Conservation (phyloP, 148 eudicot species). For the Chenopodium berlandieri region DNA sequence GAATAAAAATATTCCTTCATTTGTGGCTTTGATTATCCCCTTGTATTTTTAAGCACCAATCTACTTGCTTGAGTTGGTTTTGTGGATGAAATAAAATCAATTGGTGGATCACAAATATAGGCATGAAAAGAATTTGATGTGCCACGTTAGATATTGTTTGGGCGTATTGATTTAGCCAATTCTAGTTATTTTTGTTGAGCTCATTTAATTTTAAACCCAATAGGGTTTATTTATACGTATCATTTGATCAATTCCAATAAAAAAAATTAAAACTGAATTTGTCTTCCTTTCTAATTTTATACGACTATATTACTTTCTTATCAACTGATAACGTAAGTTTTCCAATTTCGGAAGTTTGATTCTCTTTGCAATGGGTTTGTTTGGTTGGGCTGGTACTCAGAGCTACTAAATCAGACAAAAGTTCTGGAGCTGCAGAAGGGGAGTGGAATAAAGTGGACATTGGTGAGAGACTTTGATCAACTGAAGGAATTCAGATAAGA, state of each 20-base stretch:
- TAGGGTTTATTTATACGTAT: no score
- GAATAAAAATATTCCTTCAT: slow-evolving; percentile 20
- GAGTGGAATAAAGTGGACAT: slow-evolving; percentile 89
- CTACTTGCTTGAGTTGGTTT: slow-evolving; percentile 24
- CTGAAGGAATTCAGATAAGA: slow-evolving; percentile 45
- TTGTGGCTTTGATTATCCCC: not conserved
- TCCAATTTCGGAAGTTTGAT: slow-evolving; percentile 62
- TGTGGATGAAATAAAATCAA: slow-evolving; percentile 28
- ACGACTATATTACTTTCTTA: no score
- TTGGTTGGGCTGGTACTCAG: slow-evolving; percentile 57
- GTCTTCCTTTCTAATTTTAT: no score
- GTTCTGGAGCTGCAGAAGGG: slow-evolving; percentile 68
- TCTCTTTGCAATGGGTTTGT: slow-evolving; percentile 73
- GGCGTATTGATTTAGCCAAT: no score
- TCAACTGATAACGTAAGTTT: slow-evolving; percentile 53
- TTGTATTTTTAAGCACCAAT: slow-evolving; percentile 19
- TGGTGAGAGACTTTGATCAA: slow-evolving; percentile 73
- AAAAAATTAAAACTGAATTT: no score
- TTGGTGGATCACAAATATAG: slow-evolving; percentile 9
- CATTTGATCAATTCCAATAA: no score
- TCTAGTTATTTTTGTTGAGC: no score
- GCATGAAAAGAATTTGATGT: no score
- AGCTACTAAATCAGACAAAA: slow-evolving; percentile 42
- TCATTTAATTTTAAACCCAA: no score
- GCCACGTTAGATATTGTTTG: no score